Evolutionary conservation across 495 filamentous ascomycete species (phyloP), one percentile per base, ranked within the genome.

Genomic region (Talaromyces proteolyticus): DNA sequence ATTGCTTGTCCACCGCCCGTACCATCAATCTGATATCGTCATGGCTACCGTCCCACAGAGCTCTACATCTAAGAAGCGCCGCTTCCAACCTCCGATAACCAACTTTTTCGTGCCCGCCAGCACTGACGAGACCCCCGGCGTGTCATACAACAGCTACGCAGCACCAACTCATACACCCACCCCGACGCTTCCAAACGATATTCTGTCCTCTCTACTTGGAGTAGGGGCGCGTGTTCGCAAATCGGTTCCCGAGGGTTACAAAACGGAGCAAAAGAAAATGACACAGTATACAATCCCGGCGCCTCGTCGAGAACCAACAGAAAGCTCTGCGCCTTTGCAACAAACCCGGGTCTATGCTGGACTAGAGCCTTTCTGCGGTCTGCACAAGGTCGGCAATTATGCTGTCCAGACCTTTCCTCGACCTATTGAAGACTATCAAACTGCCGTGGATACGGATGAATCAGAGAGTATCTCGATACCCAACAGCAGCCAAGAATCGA

Each of bases 151-250:
- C 42, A 65, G 73, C 57, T 75, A 73, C 49, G 59, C 67, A 46
- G 62, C 69, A 11, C 55, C 69, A 6, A 75, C 72, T 17, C 68
- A 65, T 44, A 66, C 65, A 40, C 62, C 67, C 34, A 65, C 55
- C 5, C 79, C 77, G 22, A 56, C 67, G 19, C 73, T 89, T 17
- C 79, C 89, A 7, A 61, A 68, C 7, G 72, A 70, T 18, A 75
- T 95, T 19, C 88, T 93, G 63, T 73, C 89, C 14, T 85, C 84
- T 14, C 82, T 96, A 12, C 73, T 96, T 3, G 85, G 76, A 52
- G 91, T 97, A 47, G 92, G 92, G 55, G 94, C 96, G 88, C 82
- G 91, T 26, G 79, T 97, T 45, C 85, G 92, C 52, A 96, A 97
- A 67, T 84, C 86, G 8, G 83, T 97, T 3, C 87, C 88, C 0